Base-by-base conservation (phyloP, 169 alveolate genomes). In the Cryptosporidium tyzzeri region DNA sequence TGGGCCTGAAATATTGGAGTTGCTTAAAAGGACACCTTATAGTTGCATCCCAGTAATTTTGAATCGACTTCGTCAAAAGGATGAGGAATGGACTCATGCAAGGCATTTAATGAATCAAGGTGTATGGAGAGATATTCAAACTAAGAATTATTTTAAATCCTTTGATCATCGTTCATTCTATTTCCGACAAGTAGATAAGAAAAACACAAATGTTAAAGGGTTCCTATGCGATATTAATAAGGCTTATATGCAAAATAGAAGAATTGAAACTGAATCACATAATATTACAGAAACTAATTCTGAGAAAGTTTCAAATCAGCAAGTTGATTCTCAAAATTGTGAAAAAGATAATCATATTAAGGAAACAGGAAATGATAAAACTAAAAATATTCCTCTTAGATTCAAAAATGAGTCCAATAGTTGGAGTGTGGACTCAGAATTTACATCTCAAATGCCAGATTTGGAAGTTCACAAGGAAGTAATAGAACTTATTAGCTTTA, bases 161-260 rank as follows among this genome's bases (percentile, higher is more conserved):
- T 91, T 95, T 51, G 97, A 95, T 86, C 96, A 95, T 68, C 70
- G 96, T 31, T 84, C 94, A 45, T 95, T 94, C 91, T 93, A 94
- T 70, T 95, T 94, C 65, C 94, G 94, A 85, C 91, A 92, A 50
- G 91, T 93, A 70, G 96, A 94, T 65, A 95, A 94, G 91, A 95
- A 84, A 85, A 91, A 92, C 45, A 92, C 93, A 39, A 91, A 92
- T 86, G 84, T 85, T 1, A 86, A 91, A 31, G 92, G 92, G 3
- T 93, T 93, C 71, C 53, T 92, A 26, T 85, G 91, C 89, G 94
- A 93, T 26, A 65, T 80, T 14, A 80, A 71, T 61, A 58, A 71
- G 48, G 37, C 73, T n/a, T 44, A 92, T 84, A 35, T 86, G 55
- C 91, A 89, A 59, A 91, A 91, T 65, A 74, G 93, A 71, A 71